phyloP scores from a whole-genome alignment of 73 alveolate genomes.

The Blepharisma stoltei region DNA sequence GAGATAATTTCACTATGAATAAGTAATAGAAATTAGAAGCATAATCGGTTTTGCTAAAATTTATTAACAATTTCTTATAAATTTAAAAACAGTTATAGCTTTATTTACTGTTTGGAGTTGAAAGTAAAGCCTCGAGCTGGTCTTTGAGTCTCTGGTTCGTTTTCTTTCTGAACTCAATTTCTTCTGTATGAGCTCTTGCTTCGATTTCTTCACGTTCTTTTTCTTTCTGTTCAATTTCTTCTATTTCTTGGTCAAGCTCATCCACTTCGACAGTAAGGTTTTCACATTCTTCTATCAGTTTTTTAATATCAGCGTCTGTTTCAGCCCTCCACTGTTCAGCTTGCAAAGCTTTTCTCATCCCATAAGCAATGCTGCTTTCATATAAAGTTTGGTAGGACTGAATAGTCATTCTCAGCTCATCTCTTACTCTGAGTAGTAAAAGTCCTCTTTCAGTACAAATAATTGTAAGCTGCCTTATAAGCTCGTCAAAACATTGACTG shows the following conservation, averaged over 20 bases:
- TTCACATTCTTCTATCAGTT: constrained; percentile 69
- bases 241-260: constrained; percentile 74
- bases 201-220: constrained; percentile 75
- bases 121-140: constrained; percentile 50
- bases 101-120: constrained; percentile 48
- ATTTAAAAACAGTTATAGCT: too few species aligned
- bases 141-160: constrained; percentile 68
- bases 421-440: constrained; percentile 93
- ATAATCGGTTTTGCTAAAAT: too few species aligned
- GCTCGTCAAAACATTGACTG: constrained; percentile 98
- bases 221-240: constrained; percentile 80
- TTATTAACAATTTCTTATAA: too few species aligned
- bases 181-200: constrained; percentile 43
- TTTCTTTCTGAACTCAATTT: constrained; percentile 59
- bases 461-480: constrained; percentile 93
- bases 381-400: constrained; percentile 92
- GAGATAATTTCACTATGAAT: constrained; percentile 58
- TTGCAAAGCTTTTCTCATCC: constrained; percentile 95
- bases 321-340: constrained; percentile 88
- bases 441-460: constrained; percentile 99
- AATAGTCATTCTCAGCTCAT: constrained; percentile 89
- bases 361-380: constrained; percentile 96
- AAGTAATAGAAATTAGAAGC: neutral
- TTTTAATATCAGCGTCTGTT: constrained; percentile 78
- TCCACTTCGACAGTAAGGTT: constrained; percentile 85